These are phyloP conservation scores for Yamadazyma atlantica DNA, from an alignment of 1,139 yeast genomes.

Conservation along the genomic window DNA sequence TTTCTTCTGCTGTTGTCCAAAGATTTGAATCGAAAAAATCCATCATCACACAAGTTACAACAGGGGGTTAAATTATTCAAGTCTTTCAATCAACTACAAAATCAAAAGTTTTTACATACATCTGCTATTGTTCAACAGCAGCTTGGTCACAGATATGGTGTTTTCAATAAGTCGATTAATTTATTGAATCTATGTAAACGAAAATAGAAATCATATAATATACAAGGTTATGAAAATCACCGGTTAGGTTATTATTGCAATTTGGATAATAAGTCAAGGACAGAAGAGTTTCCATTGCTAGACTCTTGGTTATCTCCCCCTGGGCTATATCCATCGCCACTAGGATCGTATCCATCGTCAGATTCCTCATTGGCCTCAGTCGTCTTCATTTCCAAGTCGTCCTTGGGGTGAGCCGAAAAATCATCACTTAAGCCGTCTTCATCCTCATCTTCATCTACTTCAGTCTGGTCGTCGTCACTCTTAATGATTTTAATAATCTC, in stretches of 20 bases:
- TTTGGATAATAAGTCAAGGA: constrained; percentile 36
- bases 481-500: constrained; percentile 23
- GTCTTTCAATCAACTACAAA: constrained; percentile 5
- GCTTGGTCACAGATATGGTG: not conserved
- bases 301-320: constrained; percentile 2
- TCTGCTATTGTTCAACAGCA: not conserved
- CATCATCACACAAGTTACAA: constrained; percentile 8
- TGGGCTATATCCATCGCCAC: not conserved
- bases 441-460: constrained; percentile 18
- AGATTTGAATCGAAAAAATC: constrained; percentile 9
- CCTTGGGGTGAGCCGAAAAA: constrained; percentile 28
- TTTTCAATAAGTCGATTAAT: not conserved
- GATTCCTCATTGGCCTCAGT: constrained; percentile 17
- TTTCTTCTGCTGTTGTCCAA: constrained; percentile 9
- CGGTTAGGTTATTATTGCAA: constrained; percentile 21
- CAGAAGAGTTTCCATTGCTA: constrained; percentile 12
- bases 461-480: constrained; percentile 22
- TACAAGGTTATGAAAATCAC: not conserved
- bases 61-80: constrained; percentile 13
- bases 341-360: constrained; percentile 21
- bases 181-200: constrained; percentile 1
- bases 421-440: constrained; percentile 20
- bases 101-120: not conserved
- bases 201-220: not conserved
- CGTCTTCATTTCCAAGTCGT: constrained; percentile 30